Percentiles rank a stretch among this genome's conserved stretches.
These are phyloP conservation scores for Paramecium primaurelia DNA, from an alignment of 73 alveolate genomes.

Conservation along the genomic window DNA sequence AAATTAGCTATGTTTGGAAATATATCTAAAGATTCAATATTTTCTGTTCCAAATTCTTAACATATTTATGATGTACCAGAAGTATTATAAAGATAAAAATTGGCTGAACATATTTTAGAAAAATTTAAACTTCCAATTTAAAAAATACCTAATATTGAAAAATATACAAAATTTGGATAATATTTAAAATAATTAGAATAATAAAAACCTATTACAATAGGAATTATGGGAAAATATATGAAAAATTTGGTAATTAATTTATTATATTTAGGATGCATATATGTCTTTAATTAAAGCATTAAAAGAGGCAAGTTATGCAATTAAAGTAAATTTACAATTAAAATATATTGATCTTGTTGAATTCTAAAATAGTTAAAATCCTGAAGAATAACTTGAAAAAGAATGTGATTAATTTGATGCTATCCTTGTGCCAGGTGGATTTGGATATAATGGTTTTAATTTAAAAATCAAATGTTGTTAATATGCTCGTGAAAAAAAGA, in stretches of 20 bases:
- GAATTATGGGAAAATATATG: constrained; percentile 22
- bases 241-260: neutral
- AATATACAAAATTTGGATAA: neutral
- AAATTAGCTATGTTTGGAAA: constrained; percentile 15
- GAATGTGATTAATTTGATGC: neutral
- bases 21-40: neutral
- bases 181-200: neutral
- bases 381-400: neutral
- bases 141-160: neutral
- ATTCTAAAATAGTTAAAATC: neutral
- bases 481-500: neutral
- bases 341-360: constrained; percentile 17
- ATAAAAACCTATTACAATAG: neutral
- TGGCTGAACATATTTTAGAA: neutral
- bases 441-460: constrained; percentile 21
- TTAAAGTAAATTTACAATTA: neutral
- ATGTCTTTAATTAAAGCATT: constrained; percentile 9
- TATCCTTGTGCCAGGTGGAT: constrained; percentile 36
- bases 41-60: neutral
- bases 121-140: neutral
- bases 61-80: constrained; percentile 30
- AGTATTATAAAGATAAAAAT: neutral
- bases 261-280: neutral
- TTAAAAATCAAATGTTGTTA: neutral
- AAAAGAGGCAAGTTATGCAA: neutral